Evolutionary conservation across 2,329 filamentous ascomycete species (phyloP).

Genomic region (Aspergillus sp.): DNA sequence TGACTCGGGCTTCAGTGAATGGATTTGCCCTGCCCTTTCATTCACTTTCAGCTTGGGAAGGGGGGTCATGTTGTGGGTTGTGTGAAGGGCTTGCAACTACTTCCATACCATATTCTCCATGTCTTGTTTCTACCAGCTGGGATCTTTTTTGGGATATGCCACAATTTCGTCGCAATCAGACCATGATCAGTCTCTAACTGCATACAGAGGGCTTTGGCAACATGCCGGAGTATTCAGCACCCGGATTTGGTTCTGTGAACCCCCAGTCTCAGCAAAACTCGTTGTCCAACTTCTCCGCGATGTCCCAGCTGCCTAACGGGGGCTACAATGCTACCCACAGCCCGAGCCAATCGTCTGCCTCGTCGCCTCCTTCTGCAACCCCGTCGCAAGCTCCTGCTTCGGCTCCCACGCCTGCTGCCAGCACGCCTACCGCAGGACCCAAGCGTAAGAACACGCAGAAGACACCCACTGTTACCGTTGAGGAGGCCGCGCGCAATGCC

Average conservation of each 20-base stretch:
- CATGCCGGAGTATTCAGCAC: constrained; percentile 30
- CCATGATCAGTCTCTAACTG: constrained; percentile 5
- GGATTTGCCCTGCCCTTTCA: not conserved
- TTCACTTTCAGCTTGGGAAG: not conserved
- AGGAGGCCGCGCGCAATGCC: constrained; percentile 69
- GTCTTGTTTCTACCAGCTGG: not conserved
- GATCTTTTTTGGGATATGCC: not conserved
- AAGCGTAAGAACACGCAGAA: constrained; percentile 42
- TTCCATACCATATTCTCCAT: not conserved
- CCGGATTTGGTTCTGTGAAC: constrained; percentile 28
- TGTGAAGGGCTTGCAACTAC: not conserved
- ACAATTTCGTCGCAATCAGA: not conserved
- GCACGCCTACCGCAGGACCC: constrained; percentile 21
- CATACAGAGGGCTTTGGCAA: constrained; percentile 31
- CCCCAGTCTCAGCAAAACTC: constrained; percentile 24
- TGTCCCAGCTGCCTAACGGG: constrained; percentile 21
- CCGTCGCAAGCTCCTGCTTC: constrained; percentile 20
- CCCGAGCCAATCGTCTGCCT: constrained; percentile 17
- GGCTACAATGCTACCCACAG: constrained; percentile 15
- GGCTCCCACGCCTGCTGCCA: constrained; percentile 14
- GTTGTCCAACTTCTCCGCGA: constrained; percentile 16
- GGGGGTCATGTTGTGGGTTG: not conserved
- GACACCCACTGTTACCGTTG: constrained; percentile 51
- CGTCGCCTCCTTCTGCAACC: constrained; percentile 17
- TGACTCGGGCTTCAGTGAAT: constrained; percentile 20